Percentiles rank a stretch among this genome's conserved stretches.
Evolutionary conservation across 768 basidiomycete genomes (phyloP).

Genomic region (Chalciporus sphaerocephalus): DNA sequence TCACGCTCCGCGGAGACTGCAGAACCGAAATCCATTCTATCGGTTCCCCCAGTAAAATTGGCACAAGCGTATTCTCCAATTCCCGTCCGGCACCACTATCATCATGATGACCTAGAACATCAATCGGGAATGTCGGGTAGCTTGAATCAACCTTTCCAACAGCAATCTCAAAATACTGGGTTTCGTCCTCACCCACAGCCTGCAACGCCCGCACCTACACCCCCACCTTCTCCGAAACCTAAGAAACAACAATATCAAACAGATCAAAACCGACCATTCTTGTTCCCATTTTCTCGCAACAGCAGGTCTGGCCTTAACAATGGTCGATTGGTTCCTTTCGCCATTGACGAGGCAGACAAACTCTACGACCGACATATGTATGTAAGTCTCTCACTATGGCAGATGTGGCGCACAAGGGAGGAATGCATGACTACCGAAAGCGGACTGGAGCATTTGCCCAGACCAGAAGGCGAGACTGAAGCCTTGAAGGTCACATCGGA

Average conservation of each 20-base stretch:
- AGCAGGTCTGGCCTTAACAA: constrained; percentile 47
- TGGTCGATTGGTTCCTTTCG: constrained; percentile 80
- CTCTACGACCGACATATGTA: constrained; percentile 90
- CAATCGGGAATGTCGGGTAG: constrained; percentile 39
- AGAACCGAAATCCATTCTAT: constrained; percentile 28
- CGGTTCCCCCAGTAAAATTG: constrained; percentile 55
- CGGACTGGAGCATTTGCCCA: constrained; percentile 78
- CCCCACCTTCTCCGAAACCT: constrained; percentile 79
- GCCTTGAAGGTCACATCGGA: constrained; percentile 45
- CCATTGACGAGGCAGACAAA: constrained; percentile 92
- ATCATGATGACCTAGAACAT: constrained; percentile 71
- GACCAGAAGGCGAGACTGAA: constrained; percentile 54
- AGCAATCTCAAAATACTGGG: constrained; percentile 26
- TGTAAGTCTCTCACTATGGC: constrained; percentile 79
- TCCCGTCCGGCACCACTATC: constrained; percentile 91
- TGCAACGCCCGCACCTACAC: constrained; percentile 87
- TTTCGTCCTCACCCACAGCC: constrained; percentile 54
- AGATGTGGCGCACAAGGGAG: constrained; percentile 94
- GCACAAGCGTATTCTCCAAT: constrained; percentile 92
- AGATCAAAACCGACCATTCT: constrained; percentile 87
- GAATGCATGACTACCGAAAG: constrained; percentile 94
- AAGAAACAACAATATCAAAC: constrained; percentile 99
- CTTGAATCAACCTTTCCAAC: constrained; percentile 35
- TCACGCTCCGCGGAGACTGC: constrained; percentile 26
- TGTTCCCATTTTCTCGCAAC: constrained; percentile 88